These are phyloP conservation scores for Suhomyces vadensis DNA, from an alignment of 805 yeast genomes.

Conservation along the genomic window DNA sequence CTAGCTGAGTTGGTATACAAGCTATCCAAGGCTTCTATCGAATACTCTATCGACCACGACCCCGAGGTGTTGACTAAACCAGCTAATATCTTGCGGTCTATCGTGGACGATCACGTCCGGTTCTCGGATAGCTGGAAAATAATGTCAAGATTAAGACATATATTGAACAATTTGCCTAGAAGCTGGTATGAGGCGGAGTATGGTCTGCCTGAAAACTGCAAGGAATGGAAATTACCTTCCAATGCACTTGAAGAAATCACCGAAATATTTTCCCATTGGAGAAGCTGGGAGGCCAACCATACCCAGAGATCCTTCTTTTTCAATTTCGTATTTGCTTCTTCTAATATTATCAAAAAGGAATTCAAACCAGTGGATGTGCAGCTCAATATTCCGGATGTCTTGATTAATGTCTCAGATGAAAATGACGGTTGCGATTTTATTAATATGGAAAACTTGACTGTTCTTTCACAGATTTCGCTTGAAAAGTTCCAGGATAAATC, in stretches of 20 bases:
- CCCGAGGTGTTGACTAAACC: constrained; percentile 91
- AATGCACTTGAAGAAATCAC: constrained; percentile 58
- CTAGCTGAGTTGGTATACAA: constrained; percentile 43
- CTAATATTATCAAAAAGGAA: neutral
- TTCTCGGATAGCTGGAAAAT: constrained; percentile 87
- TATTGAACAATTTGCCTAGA: constrained; percentile 57
- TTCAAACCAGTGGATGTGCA: neutral
- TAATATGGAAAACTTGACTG: constrained; percentile 12
- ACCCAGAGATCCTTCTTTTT: constrained; percentile 59
- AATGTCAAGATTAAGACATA: constrained; percentile 74
- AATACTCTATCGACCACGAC: constrained; percentile 65
- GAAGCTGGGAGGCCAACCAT: constrained; percentile 85
- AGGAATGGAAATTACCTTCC: constrained; percentile 46
- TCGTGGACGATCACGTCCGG: constrained; percentile 66
- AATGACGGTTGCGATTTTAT: constrained; percentile 17
- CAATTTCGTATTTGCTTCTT: constrained; percentile 19
- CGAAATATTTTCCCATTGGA: constrained; percentile 70
- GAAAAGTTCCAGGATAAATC: constrained; percentile 9
- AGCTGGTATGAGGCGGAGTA: constrained; percentile 44
- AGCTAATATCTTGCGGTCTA: constrained; percentile 72
- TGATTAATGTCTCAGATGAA: constrained; percentile 5
- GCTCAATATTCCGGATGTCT: constrained; percentile 7
- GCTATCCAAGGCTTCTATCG: constrained; percentile 40
- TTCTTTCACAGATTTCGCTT: neutral
- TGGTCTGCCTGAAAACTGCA: constrained; percentile 28